These are phyloP conservation scores for Shiraia bambusicola DNA, from an alignment of 2,329 filamentous ascomycete genomes.

Conservation along the genomic window DNA sequence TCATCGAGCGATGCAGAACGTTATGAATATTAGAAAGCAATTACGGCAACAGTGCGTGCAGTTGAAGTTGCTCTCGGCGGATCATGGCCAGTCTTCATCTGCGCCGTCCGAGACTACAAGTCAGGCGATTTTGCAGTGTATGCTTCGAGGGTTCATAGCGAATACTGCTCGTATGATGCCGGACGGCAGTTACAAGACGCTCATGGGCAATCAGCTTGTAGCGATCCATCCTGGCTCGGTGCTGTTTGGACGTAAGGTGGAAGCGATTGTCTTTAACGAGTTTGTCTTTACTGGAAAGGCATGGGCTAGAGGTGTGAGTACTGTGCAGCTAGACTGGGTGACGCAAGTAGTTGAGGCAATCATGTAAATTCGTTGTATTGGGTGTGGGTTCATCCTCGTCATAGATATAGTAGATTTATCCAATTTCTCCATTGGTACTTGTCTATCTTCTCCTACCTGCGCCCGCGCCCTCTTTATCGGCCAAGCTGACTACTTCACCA, in stretches of 20 bases:
- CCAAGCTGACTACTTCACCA: constrained; percentile 86
- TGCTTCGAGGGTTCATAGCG: constrained; percentile 60
- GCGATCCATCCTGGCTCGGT: constrained; percentile 64
- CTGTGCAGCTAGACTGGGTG: constrained; percentile 64
- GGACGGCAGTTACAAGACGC: constrained; percentile 62
- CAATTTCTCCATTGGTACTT: background rate
- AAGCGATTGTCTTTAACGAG: constrained; percentile 66
- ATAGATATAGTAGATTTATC: no score
- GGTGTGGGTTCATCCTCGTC: background rate
- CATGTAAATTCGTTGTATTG: constrained; percentile 14
- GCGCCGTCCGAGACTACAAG: constrained; percentile 47
- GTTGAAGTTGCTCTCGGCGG: constrained; percentile 44
- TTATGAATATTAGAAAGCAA: constrained; percentile 67
- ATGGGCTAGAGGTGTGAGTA: constrained; percentile 64
- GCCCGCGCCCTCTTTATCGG: constrained; percentile 61
- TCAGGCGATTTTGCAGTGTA: constrained; percentile 57
- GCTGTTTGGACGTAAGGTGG: constrained; percentile 57
- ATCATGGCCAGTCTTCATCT: constrained; percentile 11
- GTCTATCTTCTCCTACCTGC: constrained; percentile 37
- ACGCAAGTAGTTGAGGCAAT: constrained; percentile 51
- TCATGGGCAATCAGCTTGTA: constrained; percentile 62
- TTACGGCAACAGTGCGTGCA: constrained; percentile 57
- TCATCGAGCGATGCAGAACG: constrained; percentile 65
- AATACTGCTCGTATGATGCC: constrained; percentile 63
- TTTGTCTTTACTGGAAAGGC: constrained; percentile 66